phyloP scores from a whole-genome alignment of 2,329 filamentous ascomycete genomes.

The Bretziella fagacearum region DNA sequence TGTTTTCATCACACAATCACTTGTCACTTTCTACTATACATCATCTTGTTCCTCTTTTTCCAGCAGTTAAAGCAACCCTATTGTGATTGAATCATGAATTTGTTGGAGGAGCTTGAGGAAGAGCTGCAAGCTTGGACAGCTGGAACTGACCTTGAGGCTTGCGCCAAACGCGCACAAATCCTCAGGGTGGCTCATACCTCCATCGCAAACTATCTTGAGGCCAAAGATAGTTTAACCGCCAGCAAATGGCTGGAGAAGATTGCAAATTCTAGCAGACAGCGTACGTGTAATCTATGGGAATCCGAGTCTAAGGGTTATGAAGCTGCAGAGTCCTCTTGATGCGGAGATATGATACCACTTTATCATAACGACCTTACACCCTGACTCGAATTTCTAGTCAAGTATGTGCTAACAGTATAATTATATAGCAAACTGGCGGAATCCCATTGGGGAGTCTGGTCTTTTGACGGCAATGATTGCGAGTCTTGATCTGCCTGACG shows the following conservation, averaged over 20 bases:
- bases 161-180: slow-evolving; percentile 8
- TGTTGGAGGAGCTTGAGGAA: slow-evolving; percentile 1
- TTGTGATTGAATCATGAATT: slow-evolving; percentile 3
- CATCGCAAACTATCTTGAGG: slow-evolving; percentile 2
- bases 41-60: too few species aligned
- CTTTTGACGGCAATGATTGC: slow-evolving; percentile 4
- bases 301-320: too few species aligned
- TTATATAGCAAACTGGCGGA: slow-evolving; percentile 10
- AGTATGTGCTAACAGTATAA: neutral
- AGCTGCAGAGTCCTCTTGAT: neutral
- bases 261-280: slow-evolving; percentile 12
- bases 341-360: neutral
- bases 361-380: neutral
- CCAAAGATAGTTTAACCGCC: neutral
- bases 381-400: too few species aligned
- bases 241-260: slow-evolving; percentile 7
- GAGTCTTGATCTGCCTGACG: neutral
- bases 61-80: too few species aligned
- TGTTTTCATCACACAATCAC: neutral
- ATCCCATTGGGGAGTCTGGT: slow-evolving; percentile 9
- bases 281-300: slow-evolving; percentile 9
- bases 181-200: neutral
- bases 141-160: slow-evolving; percentile 3
- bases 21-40: neutral
- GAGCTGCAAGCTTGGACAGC: slow-evolving; percentile 8